Evolutionary conservation across 2,329 filamentous ascomycete genomes (phyloP).

Genomic region (Colletotrichum spinosum): DNA sequence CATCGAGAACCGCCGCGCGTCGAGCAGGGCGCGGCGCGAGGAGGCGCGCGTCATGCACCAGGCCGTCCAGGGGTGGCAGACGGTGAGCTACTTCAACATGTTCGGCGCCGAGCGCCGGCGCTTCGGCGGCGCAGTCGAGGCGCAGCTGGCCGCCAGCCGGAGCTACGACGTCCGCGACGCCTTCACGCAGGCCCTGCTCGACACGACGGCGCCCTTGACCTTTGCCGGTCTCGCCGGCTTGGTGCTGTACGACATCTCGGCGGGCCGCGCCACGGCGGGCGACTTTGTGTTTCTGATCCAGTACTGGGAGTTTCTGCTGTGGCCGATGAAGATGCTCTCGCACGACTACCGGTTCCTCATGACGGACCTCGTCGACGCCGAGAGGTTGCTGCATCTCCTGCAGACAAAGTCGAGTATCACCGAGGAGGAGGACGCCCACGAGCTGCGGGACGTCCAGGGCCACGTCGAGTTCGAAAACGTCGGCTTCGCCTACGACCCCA

Average conservation of each 20-base stretch:
- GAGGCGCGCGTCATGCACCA: conserved; percentile 68
- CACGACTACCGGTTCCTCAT: conserved; percentile 35
- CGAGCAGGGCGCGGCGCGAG: conserved; percentile 55
- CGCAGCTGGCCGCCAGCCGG: conserved; percentile 39
- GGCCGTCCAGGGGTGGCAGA: conserved; percentile 70
- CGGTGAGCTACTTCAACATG: conserved; percentile 60
- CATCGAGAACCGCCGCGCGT: conserved; percentile 50
- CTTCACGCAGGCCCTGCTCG: conserved; percentile 39
- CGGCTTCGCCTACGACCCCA: conserved; percentile 65
- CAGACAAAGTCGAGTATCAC: conserved; percentile 67
- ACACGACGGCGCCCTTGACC: conserved; percentile 60
- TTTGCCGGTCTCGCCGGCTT: conserved; percentile 48
- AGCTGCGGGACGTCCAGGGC: conserved; percentile 58
- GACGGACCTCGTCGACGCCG: conserved; percentile 71
- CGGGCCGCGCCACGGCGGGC: conserved; percentile 63
- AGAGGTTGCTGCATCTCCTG: conserved; percentile 68
- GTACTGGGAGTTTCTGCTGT: conserved; percentile 68
- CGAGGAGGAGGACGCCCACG: conserved; percentile 57
- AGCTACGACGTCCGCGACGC: conserved; percentile 41
- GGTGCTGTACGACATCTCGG: conserved; percentile 64
- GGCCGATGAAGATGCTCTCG: conserved; percentile 49
- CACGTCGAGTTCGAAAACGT: conserved; percentile 66
- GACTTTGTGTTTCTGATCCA: conserved; percentile 73
- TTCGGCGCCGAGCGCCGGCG: conserved; percentile 44
- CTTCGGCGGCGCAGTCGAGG: conserved; percentile 43